Evolutionary conservation across 352 stramenopile genomes (phyloP).

Genomic region (Pythium aquatile): DNA sequence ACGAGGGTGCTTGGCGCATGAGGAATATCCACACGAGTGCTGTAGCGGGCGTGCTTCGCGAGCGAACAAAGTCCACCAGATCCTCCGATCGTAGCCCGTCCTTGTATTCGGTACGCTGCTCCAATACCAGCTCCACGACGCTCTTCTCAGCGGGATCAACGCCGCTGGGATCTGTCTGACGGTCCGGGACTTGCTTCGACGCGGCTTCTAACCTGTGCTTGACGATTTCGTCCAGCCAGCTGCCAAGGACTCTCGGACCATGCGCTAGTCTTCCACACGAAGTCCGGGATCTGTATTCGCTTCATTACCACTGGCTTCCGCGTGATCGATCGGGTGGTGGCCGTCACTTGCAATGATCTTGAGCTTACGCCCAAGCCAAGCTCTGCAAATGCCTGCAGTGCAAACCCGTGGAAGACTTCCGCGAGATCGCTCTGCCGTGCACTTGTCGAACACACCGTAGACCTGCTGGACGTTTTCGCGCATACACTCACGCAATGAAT

Average conservation of each 20-base stretch:
- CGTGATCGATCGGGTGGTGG: constrained; percentile 40
- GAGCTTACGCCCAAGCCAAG: constrained; percentile 43
- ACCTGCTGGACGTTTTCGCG: neutral
- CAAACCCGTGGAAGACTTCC: constrained; percentile 38
- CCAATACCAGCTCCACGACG: constrained; percentile 11
- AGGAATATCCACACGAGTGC: constrained; percentile 70
- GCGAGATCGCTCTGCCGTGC: constrained; percentile 11
- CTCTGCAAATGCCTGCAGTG: constrained; percentile 48
- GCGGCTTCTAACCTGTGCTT: constrained; percentile 7
- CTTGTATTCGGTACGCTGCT: constrained; percentile 10
- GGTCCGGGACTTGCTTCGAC: too few species aligned
- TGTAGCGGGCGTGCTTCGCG: constrained; percentile 64
- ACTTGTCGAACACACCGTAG: constrained; percentile 7
- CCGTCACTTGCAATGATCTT: constrained; percentile 32
- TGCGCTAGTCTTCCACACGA: neutral
- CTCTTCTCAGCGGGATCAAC: constrained; percentile 10
- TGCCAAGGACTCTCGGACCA: constrained; percentile 46
- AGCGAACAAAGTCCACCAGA: constrained; percentile 60
- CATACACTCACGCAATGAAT: constrained; percentile 22
- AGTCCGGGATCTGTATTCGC: constrained; percentile 45
- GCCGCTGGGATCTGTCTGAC: neutral
- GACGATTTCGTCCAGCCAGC: constrained; percentile 41
- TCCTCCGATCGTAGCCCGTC: constrained; percentile 38
- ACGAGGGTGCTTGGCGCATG: constrained; percentile 49
- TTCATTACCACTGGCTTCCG: constrained; percentile 30